Evolutionary conservation across 345 rosid species (phyloP).

Genomic region (Eucalyptus rudis): DNA sequence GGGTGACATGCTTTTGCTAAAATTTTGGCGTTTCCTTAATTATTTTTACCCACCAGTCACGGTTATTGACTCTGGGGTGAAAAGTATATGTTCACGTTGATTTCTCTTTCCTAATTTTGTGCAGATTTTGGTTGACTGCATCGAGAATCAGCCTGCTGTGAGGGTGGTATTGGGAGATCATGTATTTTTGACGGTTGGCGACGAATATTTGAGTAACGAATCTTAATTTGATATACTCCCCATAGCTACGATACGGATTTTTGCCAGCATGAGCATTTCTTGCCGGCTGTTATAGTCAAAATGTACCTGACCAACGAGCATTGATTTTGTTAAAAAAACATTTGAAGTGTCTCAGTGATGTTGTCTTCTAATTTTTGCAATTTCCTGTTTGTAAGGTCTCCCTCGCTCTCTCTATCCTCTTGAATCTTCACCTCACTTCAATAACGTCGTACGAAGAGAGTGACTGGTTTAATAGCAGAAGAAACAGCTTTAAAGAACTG

Average conservation of each 20-base stretch:
- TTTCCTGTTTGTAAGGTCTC: not conserved
- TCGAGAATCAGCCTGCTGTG: slow-evolving; percentile 42
- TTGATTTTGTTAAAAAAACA: not conserved
- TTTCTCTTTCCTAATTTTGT: not conserved
- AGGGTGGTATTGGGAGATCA: slow-evolving; percentile 45
- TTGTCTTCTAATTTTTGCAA: not conserved
- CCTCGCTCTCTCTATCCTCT: not conserved
- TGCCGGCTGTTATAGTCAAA: not conserved
- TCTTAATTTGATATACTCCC: not conserved
- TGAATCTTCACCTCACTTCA: not conserved
- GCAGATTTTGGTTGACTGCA: slow-evolving; percentile 46
- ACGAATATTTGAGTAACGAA: slow-evolving; percentile 14
- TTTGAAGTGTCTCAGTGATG: not conserved
- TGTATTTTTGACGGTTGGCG: slow-evolving; percentile 45
- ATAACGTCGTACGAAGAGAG: not conserved
- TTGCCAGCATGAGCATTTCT: not conserved
- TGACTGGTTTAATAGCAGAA: not conserved
- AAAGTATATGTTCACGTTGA: not conserved
- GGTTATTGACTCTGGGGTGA: not conserved
- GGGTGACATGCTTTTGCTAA: not conserved
- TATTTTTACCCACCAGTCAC: not conserved
- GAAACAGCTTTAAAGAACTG: not conserved
- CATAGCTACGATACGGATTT: not conserved
- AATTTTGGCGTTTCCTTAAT: not conserved
- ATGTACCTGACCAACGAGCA: not conserved